phyloP scores from a whole-genome alignment of 495 filamentous ascomycete genomes.

The Massariosphaeria phaeospora region DNA sequence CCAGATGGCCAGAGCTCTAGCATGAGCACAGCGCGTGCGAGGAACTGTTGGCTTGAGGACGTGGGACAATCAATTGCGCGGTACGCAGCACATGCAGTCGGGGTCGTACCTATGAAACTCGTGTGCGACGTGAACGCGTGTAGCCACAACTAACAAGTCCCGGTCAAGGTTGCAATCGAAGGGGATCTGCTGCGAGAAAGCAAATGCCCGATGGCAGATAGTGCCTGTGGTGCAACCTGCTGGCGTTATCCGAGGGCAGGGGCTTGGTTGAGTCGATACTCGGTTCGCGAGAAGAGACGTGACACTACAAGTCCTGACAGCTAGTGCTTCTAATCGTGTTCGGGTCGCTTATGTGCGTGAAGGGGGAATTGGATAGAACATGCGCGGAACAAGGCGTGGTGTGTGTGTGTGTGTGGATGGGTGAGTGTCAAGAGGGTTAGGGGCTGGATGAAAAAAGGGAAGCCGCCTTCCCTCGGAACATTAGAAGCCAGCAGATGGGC shows the following conservation, averaged over 20 bases:
- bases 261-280: constrained; percentile 3
- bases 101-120: not conserved
- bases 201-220: not conserved
- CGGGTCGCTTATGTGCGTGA: too few species aligned
- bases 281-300: constrained; percentile 5
- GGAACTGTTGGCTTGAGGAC: constrained; percentile 6
- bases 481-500: too few species aligned
- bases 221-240: constrained; percentile 1
- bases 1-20: not conserved
- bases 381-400: too few species aligned
- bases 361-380: too few species aligned
- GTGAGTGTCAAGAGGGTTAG: not conserved
- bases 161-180: constrained; percentile 8
- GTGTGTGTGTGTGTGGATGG: too few species aligned
- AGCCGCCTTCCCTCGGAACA: too few species aligned
- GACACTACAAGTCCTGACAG: constrained; percentile 2
- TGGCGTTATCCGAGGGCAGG: not conserved
- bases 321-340: too few species aligned
- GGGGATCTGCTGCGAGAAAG: not conserved
- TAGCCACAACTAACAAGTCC: constrained; percentile 3
- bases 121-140: not conserved
- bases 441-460: not conserved
- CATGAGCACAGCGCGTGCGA: constrained; percentile 4
- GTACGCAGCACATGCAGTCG: constrained; percentile 3
- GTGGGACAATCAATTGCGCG: not conserved